These are phyloP conservation scores for Coemansia aciculifera DNA, from an alignment of 192 early-diverging fungal genomes.

Conservation along the genomic window DNA sequence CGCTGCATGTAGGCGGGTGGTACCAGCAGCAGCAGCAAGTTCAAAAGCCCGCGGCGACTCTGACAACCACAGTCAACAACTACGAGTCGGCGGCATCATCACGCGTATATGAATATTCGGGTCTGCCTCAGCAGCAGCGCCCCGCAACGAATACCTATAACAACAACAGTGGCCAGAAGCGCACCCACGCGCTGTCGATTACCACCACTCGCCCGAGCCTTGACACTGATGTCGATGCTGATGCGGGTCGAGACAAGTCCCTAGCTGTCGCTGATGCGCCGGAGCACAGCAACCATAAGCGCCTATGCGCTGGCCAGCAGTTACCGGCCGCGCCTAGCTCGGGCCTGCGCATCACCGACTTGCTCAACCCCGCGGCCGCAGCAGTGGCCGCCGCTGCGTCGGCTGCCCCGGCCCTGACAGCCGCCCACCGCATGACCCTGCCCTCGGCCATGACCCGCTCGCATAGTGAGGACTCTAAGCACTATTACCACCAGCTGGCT, in stretches of 20 bases:
- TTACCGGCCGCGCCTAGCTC: neutral
- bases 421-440: slow-evolving; percentile 42
- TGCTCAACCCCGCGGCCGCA: slow-evolving; percentile 45
- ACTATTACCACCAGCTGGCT: slow-evolving; percentile 35
- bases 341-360: slow-evolving; percentile 52
- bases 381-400: slow-evolving; percentile 11
- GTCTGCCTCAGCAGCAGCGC: neutral
- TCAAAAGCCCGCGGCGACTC: slow-evolving; percentile 14
- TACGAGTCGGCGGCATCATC: slow-evolving; percentile 12
- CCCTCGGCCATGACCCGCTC: slow-evolving; percentile 39
- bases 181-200: neutral
- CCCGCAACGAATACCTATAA: slow-evolving; percentile 6
- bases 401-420: slow-evolving; percentile 21
- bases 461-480: slow-evolving; percentile 46
- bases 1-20: slow-evolving; percentile 59
- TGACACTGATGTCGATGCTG: neutral
- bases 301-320: slow-evolving; percentile 4
- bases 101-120: slow-evolving; percentile 10
- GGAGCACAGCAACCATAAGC: slow-evolving; percentile 6
- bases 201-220: neutral
- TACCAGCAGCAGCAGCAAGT: slow-evolving; percentile 24
- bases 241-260: neutral
- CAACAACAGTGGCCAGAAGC: slow-evolving; percentile 8
- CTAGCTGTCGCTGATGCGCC: neutral
- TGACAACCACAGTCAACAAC: neutral